These are phyloP conservation scores for Sporobolomyces pararoseus DNA, from an alignment of 768 basidiomycete species.

Conservation along the genomic window DNA sequence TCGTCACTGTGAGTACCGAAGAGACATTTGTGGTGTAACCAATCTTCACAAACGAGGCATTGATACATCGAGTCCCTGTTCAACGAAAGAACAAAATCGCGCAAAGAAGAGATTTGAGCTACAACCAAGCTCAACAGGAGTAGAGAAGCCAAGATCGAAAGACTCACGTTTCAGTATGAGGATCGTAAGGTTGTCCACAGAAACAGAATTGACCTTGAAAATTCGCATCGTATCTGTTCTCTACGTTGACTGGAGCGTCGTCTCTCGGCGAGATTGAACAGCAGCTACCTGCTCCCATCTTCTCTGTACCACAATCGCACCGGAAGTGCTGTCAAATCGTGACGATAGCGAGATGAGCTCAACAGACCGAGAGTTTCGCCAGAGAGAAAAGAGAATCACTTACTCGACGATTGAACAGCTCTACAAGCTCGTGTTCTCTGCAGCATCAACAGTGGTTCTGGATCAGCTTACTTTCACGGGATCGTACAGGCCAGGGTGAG, in stretches of 20 bases:
- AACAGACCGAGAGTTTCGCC: not conserved
- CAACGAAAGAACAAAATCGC: not conserved
- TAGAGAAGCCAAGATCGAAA: not conserved
- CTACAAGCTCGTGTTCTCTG: slow-evolving; percentile 44
- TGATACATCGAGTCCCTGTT: slow-evolving; percentile 17
- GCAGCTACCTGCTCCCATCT: slow-evolving; percentile 30
- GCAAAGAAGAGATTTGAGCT: not conserved
- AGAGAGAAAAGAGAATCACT: not conserved
- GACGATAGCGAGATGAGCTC: not conserved
- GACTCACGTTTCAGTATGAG: slow-evolving; percentile 41
- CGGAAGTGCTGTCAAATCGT: slow-evolving; percentile 26
- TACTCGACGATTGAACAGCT: slow-evolving; percentile 44
- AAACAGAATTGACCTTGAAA: slow-evolving; percentile 44
- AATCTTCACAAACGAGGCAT: slow-evolving; percentile 43
- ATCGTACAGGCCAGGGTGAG: not conserved
- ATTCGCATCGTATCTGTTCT: slow-evolving; percentile 43
- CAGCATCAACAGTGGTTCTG: not conserved
- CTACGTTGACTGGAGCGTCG: slow-evolving; percentile 20
- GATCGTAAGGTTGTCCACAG: slow-evolving; percentile 43
- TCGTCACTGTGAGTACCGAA: slow-evolving; percentile 33
- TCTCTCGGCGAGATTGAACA: slow-evolving; percentile 32
- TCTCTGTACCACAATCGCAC: slow-evolving; percentile 45
- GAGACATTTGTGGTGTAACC: slow-evolving; percentile 41
- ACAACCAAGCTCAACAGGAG: no score
- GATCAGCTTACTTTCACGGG: no score